Conservation (phyloP, 257 asterid genomes). For the Solanum okadae region DNA sequence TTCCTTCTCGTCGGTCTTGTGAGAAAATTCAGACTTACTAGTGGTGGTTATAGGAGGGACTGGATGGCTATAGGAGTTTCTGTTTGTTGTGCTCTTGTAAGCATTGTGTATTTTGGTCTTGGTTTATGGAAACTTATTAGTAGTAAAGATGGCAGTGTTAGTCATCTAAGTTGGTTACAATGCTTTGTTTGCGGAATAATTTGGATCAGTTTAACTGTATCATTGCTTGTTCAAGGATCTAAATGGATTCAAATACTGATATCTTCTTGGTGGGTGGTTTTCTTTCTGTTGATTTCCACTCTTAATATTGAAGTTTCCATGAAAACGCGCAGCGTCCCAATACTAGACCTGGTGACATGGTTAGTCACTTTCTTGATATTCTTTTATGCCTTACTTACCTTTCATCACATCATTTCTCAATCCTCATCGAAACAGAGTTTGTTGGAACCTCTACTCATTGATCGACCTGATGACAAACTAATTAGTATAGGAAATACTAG, state of each 20-base stretch:
- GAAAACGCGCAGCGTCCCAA: constrained; percentile 3
- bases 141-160: background rate
- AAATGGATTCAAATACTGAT: constrained; percentile 27
- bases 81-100: constrained; percentile 28
- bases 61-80: constrained; percentile 17
- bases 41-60: constrained; percentile 20
- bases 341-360: constrained; percentile 44
- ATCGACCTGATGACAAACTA: constrained; percentile 1
- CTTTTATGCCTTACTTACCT: constrained; percentile 25
- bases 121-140: constrained; percentile 11
- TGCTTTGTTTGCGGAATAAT: constrained; percentile 32
- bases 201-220: constrained; percentile 40
- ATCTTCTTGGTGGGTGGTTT: constrained; percentile 49
- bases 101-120: constrained; percentile 25
- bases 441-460: constrained; percentile 35
- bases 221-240: constrained; percentile 36
- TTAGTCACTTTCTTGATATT: constrained; percentile 37
- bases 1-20: constrained; percentile 20
- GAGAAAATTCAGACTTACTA: background rate
- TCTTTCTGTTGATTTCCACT: constrained; percentile 32
- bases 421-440: background rate
- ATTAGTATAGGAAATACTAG: constrained; percentile 15
- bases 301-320: constrained; percentile 23
- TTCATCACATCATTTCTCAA: constrained; percentile 9
- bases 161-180: constrained; percentile 18